Conservation (phyloP, 305 asterid genomes). For the Ilex paraguariensis region DNA sequence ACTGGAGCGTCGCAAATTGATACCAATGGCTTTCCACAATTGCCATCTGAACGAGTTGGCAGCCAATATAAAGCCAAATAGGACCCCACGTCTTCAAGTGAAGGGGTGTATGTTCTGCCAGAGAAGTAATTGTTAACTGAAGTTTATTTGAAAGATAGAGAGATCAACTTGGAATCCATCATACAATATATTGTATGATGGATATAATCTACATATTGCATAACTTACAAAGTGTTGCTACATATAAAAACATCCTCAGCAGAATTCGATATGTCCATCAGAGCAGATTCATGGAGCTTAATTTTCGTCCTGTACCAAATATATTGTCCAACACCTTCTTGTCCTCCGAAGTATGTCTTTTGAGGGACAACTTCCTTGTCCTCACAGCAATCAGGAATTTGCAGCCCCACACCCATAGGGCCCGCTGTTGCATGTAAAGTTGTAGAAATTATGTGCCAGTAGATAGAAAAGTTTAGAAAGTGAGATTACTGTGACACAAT, state of each 20-base stretch:
- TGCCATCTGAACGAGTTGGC: slow-evolving; percentile 80
- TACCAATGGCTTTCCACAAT: slow-evolving; percentile 64
- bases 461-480: too few species aligned
- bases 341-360: slow-evolving; percentile 81
- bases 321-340: slow-evolving; percentile 82
- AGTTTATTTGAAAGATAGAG: neutral
- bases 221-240: slow-evolving; percentile 60
- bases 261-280: slow-evolving; percentile 43
- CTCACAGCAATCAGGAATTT: slow-evolving; percentile 80
- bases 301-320: slow-evolving; percentile 79
- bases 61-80: slow-evolving; percentile 82
- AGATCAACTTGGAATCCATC: slow-evolving; percentile 9
- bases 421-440: slow-evolving; percentile 53
- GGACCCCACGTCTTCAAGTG: slow-evolving; percentile 76
- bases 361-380: slow-evolving; percentile 74
- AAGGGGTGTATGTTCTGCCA: slow-evolving; percentile 78
- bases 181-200: too few species aligned
- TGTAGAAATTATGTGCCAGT: slow-evolving; percentile 8
- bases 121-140: slow-evolving; percentile 17
- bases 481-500: too few species aligned
- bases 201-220: neutral
- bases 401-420: slow-evolving; percentile 70
- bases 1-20: slow-evolving; percentile 75
- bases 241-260: slow-evolving; percentile 46
- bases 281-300: slow-evolving; percentile 63